Base-by-base conservation (phyloP, 1,284 basidiomycete species). In the Neonothopanus nambi region DNA sequence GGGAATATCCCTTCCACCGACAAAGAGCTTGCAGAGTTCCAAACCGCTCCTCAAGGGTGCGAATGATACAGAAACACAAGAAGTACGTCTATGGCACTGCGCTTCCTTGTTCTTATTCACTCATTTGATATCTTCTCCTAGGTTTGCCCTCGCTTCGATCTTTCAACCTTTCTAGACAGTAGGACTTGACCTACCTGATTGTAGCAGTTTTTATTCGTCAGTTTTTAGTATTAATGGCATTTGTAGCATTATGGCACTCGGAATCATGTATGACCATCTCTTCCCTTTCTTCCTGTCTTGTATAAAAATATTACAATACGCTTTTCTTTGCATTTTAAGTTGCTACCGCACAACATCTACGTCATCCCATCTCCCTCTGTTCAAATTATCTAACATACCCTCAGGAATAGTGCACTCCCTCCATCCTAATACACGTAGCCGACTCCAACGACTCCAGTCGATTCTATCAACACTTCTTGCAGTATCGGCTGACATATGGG, bases 291-390 rank as follows among this genome's bases (percentile, higher is more conserved):
- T n/a, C 3, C 8, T 38, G n/a, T 36, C 23, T 17, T 43, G 39
- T 41, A 48, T 43, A 30, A 23, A 51, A 43, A 48, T 11, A 39
- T 8, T 44, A 51, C 43, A 56, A 30, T 17, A 49, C 41, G 24
- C 17, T 48, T 18, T n/a, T 50, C 30, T 56, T 47, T 28, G 26
- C 26, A 28, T 28, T 5, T 5, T 33, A 33, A 9, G 2, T 11
- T 4, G 8, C 30, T 33, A 33, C 30, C 68, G 69, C 54, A 85
- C 63, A 55, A 87, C 63, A 40, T 68, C 67, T 24, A 89, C 74
- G 60, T 85, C 84, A 54, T 79, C 77, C 85, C 85, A 87, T 58
- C 83, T 76, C 0, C 78, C 77, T 60, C 71, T 69, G 58, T 88
- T 87, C 41, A 89, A 63, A 51, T 68, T 76, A 26, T 56, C 57